phyloP scores from a whole-genome alignment of 345 rosid genomes.

The Brassica nigra region DNA sequence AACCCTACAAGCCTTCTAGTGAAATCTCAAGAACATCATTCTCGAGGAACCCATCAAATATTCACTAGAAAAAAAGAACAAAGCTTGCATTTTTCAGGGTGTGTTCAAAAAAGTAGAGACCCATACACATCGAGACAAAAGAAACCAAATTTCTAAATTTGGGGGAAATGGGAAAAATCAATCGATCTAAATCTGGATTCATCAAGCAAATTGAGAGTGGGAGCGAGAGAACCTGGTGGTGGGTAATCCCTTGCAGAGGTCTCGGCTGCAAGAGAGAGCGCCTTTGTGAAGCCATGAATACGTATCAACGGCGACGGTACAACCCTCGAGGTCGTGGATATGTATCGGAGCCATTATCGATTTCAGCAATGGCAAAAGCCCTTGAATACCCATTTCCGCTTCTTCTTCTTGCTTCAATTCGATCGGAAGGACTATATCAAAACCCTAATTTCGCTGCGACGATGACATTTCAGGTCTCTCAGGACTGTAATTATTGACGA shows the following conservation, averaged over 20 bases:
- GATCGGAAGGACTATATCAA: neutral
- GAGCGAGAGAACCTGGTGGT: conserved; percentile 33
- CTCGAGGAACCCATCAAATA: neutral
- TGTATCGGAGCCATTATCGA: conserved; percentile 80
- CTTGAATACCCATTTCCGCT: conserved; percentile 52
- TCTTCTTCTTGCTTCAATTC: neutral
- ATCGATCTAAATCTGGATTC: conserved; percentile 12
- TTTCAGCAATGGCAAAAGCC: conserved; percentile 83
- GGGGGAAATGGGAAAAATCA: neutral
- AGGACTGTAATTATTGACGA: neutral
- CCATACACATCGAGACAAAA: neutral
- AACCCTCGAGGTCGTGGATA: conserved; percentile 73
- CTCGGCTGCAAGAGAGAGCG: conserved; percentile 45
- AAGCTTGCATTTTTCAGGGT: neutral
- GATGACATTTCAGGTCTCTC: neutral
- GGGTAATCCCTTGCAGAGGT: conserved; percentile 45
- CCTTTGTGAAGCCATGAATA: conserved; percentile 84
- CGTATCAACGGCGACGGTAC: conserved; percentile 82
- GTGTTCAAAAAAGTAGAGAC: neutral
- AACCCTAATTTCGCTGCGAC: conserved; percentile 33
- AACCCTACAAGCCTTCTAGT: neutral
- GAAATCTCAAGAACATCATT: neutral
- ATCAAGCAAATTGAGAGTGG: neutral
- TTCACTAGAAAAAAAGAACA: neutral
- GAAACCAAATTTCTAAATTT: conserved; percentile 20